Evolutionary conservation across 805 yeast genomes (phyloP).

Genomic region (Saturnispora saitoi): DNA sequence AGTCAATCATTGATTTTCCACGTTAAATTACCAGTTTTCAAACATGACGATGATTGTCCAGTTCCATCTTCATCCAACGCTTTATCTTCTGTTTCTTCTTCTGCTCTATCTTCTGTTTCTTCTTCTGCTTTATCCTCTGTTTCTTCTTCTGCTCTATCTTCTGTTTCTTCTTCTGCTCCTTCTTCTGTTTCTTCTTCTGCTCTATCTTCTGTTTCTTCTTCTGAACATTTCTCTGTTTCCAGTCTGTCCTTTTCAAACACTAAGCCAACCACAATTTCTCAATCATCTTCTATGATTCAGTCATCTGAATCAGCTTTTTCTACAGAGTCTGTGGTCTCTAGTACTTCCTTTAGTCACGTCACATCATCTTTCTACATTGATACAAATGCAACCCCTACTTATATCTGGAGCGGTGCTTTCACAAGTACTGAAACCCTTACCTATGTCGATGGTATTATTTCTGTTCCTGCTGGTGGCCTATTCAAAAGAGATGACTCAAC

Average conservation of each 20-base stretch:
- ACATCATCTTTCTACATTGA: not conserved
- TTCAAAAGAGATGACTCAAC: conserved; percentile 7
- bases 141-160: not conserved
- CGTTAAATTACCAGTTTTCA: conserved; percentile 23
- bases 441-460: conserved; percentile 1
- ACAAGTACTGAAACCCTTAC: not conserved
- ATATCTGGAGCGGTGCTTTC: conserved; percentile 3
- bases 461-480: conserved; percentile 3
- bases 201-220: not conserved
- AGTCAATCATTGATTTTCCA: conserved; percentile 26
- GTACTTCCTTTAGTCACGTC: not conserved
- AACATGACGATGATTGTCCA: conserved; percentile 8
- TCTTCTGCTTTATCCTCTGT: not conserved
- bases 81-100: not conserved
- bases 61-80: conserved; percentile 10
- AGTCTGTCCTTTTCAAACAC: no score
- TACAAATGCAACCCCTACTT: not conserved
- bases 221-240: not conserved
- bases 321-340: not conserved
- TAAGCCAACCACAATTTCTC: not conserved
- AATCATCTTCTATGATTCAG: not conserved
- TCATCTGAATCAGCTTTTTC: not conserved
- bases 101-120: not conserved
- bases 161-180: not conserved
- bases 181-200: not conserved